phyloP scores from a whole-genome alignment of 257 asterid species.

The Plantago major region DNA sequence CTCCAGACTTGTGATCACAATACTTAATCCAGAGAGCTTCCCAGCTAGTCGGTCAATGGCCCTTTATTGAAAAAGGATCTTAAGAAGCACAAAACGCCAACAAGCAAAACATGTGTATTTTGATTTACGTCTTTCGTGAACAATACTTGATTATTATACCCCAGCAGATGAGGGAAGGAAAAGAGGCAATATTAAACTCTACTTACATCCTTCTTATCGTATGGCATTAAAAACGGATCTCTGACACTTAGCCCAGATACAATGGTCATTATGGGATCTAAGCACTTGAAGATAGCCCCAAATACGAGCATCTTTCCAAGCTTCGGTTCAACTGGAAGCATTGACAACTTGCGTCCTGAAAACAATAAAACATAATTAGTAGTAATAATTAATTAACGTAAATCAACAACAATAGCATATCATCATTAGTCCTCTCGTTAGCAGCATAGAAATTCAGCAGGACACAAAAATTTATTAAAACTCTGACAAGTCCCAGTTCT shows the following conservation, averaged over 20 bases:
- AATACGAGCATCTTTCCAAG: conserved; percentile 90
- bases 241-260: conserved; percentile 87
- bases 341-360: conserved; percentile 73
- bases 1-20: conserved; percentile 13
- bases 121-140: no score
- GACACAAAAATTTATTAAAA: conserved; percentile 15
- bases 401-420: neutral
- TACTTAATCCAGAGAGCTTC: conserved; percentile 15
- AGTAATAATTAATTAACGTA: no score
- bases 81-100: neutral
- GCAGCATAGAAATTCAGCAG: conserved; percentile 4
- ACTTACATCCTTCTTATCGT: conserved; percentile 93
- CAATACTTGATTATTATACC: no score
- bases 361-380: neutral
- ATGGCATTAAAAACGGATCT: conserved; percentile 95
- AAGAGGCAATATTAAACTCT: conserved; percentile 13
- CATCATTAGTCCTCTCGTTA: conserved; percentile 11
- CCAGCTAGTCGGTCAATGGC: neutral
- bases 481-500: conserved; percentile 19
- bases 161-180: neutral
- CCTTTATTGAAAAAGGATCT: conserved; percentile 10
- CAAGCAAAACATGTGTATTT: no score
- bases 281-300: conserved; percentile 75
- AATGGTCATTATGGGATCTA: conserved; percentile 82
- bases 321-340: conserved; percentile 97